Base-by-base conservation (phyloP, 192 early-diverging fungal genomes). In the Ambispora gerdemannii region DNA sequence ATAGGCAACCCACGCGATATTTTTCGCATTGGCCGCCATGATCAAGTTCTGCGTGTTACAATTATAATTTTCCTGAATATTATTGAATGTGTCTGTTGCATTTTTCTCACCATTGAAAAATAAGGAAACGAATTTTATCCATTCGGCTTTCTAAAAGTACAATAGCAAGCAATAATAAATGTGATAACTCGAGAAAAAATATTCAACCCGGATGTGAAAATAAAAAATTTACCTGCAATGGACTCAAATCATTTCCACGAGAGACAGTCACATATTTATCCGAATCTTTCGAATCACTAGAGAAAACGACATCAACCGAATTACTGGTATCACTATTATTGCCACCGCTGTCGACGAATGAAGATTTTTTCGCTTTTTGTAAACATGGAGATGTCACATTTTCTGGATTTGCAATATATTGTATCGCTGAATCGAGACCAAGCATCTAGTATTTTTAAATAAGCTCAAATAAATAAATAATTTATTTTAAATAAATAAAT, bases 191-290 rank as follows among this genome's bases (percentile, higher is more conserved):
- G n/a, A n/a, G 6, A 43, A 43, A 43, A 43, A 43, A 43, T 6
- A 15, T 43, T 43, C 38, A 43, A 43, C 47, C 47, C 8, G 8
- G 8, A 8, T 13, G 19, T 49, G 20, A 27, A 13, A 4, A 2
- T 28, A 58, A 30, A 25, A 20, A 58, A 4, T 24, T 28, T 24
- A 58, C 55, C 24, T 58, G 1, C 24, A 58, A 58, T 24, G 55
- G 55, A 58, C 11, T 11, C 24, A 58, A 27, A 58, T 58, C 24
- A 58, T 58, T 24, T 1, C 1, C 28, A 20, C 13, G 24, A 20
- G 55, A 58, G 28, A 58, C 11, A 24, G 55, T 58, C 13, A 58
- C 55, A 30, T 58, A 58, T 56, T 56, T 56, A 7, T 43, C 38
- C 6, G 38, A 15, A 43, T 4, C 24, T 58, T 13, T 30, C 1